Base-by-base conservation (phyloP, 116 monocot species). In the Posidonia oceanica region DNA sequence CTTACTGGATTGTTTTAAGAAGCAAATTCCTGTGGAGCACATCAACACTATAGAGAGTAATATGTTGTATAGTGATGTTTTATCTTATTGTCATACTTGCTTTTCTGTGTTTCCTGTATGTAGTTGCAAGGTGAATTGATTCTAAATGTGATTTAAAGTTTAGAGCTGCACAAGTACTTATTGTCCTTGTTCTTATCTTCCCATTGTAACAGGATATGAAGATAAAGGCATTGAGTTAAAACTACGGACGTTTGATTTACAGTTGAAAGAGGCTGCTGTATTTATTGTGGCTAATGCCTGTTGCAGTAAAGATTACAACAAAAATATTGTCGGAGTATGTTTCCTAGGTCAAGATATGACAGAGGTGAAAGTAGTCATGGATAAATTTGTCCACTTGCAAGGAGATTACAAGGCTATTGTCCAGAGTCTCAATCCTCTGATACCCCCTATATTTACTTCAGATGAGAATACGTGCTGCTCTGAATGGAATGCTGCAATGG, bases 401-500 rank as follows among this genome's bases (percentile, higher is more conserved):
- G 83, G 87, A 40, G 91, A 91, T 67, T 87, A 87, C 61, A 87
- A 83, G 57, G 87, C 81, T 13, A 87, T 87, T 54, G 75, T 91
- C 20, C 91, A 87, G 36, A 87, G 75, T 61, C 85, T 79, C 16
- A 91, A 78, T 59, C 81, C 85, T 54, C 60, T 87, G 69, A 91
- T 91, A 55, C 91, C 91, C 21, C 91, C 91, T 5, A 85, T 91
- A 51, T 91, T 91, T 78, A 79, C 79, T 38, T 81, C 77, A 6
- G 87, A 91, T 76, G 87, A 81, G 74, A 75, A 80, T 52, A 74
- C 75, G 4, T 87, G 81, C 18, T 87, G 91, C 54, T 85, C 83
- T 17, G 91, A 87, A 74, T 91, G 91, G 87, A 91, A 91, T 70
- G 69, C 72, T 52, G 91, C 91, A 36, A 91, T 91, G 87, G 84